Base-by-base conservation (phyloP, 192 early-diverging fungal genomes). In the Coemansia sp. region DNA sequence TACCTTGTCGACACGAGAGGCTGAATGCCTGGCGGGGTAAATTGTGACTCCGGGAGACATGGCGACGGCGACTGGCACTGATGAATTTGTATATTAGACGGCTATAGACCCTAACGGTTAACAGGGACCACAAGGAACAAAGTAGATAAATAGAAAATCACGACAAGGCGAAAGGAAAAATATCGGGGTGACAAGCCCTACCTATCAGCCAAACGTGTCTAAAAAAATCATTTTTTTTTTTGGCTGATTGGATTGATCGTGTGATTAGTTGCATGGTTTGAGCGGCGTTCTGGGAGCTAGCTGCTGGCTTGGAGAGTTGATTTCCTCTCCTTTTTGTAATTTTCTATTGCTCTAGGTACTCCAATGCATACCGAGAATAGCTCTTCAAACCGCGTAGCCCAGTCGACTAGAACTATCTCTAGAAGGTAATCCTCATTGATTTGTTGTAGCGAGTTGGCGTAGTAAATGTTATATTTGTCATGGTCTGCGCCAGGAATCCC, bases 21-120 rank as follows among this genome's bases (percentile, higher is more conserved):
- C 64, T 53, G 65, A 39, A 10, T 68, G 67, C 46, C 40, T 57
- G 39, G 57, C 58, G 6, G 67, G 57, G 11, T 61, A 55, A 13
- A 63, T 39, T 69, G 73, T 58, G 33, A 74, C 39, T 38, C 73
- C 70, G 4, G 78, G 73, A 32, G 78, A 75, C 78, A 80, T 80
- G 13, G 30, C 17, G 23, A 14, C 46, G 13, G 28, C 33, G 23
- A 14, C 46, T 43, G 32, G 16, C 21, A 2, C 35, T 39, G 42
- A 37, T 3, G 39, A 7, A 61, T 35, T 3, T 16, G 7, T 2
- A 50, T 10, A 64, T 21, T 35, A 30, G 30, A 10, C 14, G 32
- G 30, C 9, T 35, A 26, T 47, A 47, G 40, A 44, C 55, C 40
- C 28, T 9, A 59, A 6, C 39, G 14, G 52, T 23, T 58, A 67